These are phyloP conservation scores for Trichoderma sp. DNA, from an alignment of 2,329 filamentous ascomycete species.

Conservation along the genomic window DNA sequence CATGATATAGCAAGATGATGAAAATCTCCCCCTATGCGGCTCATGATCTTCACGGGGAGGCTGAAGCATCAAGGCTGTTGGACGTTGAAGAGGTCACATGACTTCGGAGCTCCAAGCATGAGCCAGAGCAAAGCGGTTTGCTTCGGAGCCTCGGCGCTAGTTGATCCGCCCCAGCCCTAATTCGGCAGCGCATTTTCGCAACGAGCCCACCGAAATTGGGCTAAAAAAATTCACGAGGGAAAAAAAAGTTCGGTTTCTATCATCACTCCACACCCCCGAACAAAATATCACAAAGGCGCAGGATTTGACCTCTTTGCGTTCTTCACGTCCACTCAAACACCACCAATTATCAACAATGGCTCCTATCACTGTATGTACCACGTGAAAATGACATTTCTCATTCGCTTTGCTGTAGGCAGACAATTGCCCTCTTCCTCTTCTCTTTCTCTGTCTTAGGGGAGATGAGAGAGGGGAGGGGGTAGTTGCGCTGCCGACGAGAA, in stretches of 20 bases:
- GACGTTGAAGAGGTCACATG: constrained; percentile 12
- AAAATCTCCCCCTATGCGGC: background rate
- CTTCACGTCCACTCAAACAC: constrained; percentile 36
- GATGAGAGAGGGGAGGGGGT: constrained; percentile 1
- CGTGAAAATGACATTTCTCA: constrained; percentile 10
- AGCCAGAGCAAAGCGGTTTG: background rate
- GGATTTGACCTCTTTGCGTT: constrained; percentile 75
- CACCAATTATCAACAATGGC: constrained; percentile 66
- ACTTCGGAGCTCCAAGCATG: background rate
- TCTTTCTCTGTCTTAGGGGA: background rate
- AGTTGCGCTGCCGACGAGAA: background rate
- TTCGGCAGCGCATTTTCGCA: constrained; percentile 28
- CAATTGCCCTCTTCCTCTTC: constrained; percentile 28
- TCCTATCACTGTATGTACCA: constrained; percentile 77
- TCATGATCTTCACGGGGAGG: background rate
- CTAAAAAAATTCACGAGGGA: constrained; percentile 14
- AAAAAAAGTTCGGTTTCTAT: constrained; percentile 12
- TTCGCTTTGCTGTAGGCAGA: constrained; percentile 23
- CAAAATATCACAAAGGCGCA: constrained; percentile 58
- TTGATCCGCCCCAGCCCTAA: constrained; percentile 39
- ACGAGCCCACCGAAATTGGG: constrained; percentile 32
- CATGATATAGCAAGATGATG: background rate
- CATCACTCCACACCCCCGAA: constrained; percentile 20
- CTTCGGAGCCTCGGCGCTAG: constrained; percentile 6
- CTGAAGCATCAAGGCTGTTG: background rate